Evolutionary conservation across 2,329 filamentous ascomycete genomes (phyloP), one percentile per base, ranked within the genome.

Genomic region (Scopulariopsis brevicaulis): DNA sequence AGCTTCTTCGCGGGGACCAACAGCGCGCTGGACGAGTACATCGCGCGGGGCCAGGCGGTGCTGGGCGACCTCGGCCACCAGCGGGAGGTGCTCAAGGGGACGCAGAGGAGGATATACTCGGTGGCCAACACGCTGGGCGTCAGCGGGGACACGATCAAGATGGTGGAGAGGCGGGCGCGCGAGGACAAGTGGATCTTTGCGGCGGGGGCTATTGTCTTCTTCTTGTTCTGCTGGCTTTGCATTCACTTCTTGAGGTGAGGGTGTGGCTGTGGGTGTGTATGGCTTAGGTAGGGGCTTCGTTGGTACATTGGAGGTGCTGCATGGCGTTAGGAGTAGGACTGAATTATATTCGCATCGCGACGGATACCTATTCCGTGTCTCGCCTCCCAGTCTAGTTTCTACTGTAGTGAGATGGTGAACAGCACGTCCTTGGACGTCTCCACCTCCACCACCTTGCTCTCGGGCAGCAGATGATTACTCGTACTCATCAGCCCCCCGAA

Each of bases 151-250:
- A 99, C 94, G 1, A 99, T 99, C 63, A 85, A 94, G 53, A 97
- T 94, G 90, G 87, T 99, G 50, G 93, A 97, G 74, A 76, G 94
- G 64, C 80, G 94, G 62, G 91, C 94, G 55, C 88, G 85, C 70
- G 89, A 97, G 76, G 94, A 99, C 70, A 97, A 96, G 74, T 97
- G 92, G 91, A 96, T 99, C 40, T 99, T 99, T 70, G 89, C 88
- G 80, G 87, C 77, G 0, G 91, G 94, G 0, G 90, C 93, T 2
- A 72, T 95, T 5, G 72, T 94, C 40, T 99, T 99, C 71, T 89
- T 97, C 66, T 68, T 82, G 43, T 99, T 99, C 69, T 96, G 93
- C 71, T 97, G 90, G 84, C 74, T 94, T 62, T 91, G 96, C 58
- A 69, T 99, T 68, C 88, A 92, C 72, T 97, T 83, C 69, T 71